Conservation (phyloP, 345 rosid genomes). For the Brassica juncea region DNA sequence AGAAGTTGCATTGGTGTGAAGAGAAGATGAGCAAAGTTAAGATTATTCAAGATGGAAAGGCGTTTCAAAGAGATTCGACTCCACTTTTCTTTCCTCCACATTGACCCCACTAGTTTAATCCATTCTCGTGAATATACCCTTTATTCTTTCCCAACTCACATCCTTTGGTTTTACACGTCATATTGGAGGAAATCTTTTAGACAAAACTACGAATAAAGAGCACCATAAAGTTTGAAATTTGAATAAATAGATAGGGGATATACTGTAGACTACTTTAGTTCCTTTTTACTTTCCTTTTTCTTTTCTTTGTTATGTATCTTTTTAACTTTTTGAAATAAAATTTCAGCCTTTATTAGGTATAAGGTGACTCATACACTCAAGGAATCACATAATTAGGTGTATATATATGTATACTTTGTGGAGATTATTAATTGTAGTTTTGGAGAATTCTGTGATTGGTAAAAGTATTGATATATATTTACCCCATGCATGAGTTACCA, state of each 20-base stretch:
- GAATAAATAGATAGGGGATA: slow-evolving; percentile 42
- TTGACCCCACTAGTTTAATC: slow-evolving; percentile 45
- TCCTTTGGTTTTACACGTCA: slow-evolving; percentile 13
- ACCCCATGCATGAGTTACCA: neutral
- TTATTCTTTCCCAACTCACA: slow-evolving; percentile 40
- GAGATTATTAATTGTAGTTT: neutral
- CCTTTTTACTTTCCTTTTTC: slow-evolving; percentile 34
- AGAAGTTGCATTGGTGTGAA: slow-evolving; percentile 91
- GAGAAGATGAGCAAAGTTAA: slow-evolving; percentile 96
- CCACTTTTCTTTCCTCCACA: slow-evolving; percentile 96
- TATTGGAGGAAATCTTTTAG: slow-evolving; percentile 37
- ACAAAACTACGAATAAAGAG: slow-evolving; percentile 31
- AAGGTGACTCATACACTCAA: slow-evolving; percentile 35
- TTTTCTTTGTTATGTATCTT: slow-evolving; percentile 23
- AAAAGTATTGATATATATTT: neutral
- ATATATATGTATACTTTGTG: neutral
- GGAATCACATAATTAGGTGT: slow-evolving; percentile 24
- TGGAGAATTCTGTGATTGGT: neutral
- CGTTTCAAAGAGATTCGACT: slow-evolving; percentile 79
- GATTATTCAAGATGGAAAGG: slow-evolving; percentile 57
- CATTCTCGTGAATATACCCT: slow-evolving; percentile 36
- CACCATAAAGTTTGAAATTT: slow-evolving; percentile 9
- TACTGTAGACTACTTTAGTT: slow-evolving; percentile 34
- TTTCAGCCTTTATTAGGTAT: slow-evolving; percentile 29
- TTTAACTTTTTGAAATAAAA: slow-evolving; percentile 1